Evolutionary conservation across 176 grass and related monocot species (phyloP).

Genomic region (Neostapfia colusana): DNA sequence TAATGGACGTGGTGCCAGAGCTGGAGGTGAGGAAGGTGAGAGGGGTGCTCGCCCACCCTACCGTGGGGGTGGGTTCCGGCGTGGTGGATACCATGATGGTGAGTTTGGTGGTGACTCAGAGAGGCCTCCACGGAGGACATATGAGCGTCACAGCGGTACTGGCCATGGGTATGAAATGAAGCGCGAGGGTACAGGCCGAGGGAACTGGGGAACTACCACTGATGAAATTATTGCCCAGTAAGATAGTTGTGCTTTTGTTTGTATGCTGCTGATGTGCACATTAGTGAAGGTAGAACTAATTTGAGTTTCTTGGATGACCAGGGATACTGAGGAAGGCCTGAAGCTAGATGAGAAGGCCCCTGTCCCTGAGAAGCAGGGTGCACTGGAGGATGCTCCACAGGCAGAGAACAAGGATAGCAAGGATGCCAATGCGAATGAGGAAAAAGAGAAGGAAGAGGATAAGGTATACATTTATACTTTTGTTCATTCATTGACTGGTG

Average conservation of each 20-base stretch:
- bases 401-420: constrained; percentile 56
- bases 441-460: constrained; percentile 85
- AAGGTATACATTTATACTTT: no score
- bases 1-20: constrained; percentile 39
- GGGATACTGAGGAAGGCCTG: constrained; percentile 64
- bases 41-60: constrained; percentile 50
- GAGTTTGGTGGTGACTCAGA: constrained; percentile 59
- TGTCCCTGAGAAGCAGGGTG: constrained; percentile 57
- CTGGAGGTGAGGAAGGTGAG: constrained; percentile 62
- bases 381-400: constrained; percentile 40
- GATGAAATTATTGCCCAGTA: constrained; percentile 64
- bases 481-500: no score
- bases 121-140: constrained; percentile 57
- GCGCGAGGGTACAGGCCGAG: constrained; percentile 71
- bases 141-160: constrained; percentile 81
- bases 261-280: neutral
- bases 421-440: constrained; percentile 46
- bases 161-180: constrained; percentile 78
- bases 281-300: neutral
- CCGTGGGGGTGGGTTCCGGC: constrained; percentile 40
- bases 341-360: constrained; percentile 59
- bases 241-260: constrained; percentile 2
- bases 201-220: constrained; percentile 84
- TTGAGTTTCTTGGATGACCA: constrained; percentile 42
- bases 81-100: constrained; percentile 56